Base-by-base conservation (phyloP, 2,329 filamentous ascomycete genomes). In the Ophiostoma sp. region DNA sequence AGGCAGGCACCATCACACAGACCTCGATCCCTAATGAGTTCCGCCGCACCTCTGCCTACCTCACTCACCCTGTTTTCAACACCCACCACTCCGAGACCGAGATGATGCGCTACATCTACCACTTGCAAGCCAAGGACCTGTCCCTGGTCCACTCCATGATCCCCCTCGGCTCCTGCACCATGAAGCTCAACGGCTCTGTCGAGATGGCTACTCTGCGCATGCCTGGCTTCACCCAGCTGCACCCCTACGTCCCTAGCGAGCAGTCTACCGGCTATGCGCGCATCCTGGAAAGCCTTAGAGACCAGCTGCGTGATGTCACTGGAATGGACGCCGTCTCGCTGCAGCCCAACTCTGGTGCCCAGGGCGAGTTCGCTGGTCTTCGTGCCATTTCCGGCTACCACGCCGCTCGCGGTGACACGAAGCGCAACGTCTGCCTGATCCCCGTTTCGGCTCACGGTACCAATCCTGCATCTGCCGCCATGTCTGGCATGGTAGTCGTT, bases 71-170 rank as follows among this genome's bases (percentile, higher is more conserved):
- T 0, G 92, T 97, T 40, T 98, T 97, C 85, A 97, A 97, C 82
- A 89, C 88, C 1, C 88, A 98, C 77, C 94, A 96, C 79, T 97
- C 93, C 2, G 94, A 98, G 80, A 97, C 94, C 0, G 92, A 97
- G 78, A 85, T 98, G 74, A 83, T 98, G 66, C 89, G 94, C 60
- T 98, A 98, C 80, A 97, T 98, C 74, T 85, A 94, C 76, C 92
- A 97, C 76, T 83, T 98, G 5, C 90, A 96, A 77, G 96, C 93
- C 66, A 97, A 96, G 81, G 94, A 98, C 76, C 81, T 98, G 14
- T 97, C 94, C 1, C 84, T 97, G 5, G 91, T 93, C 2, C 94
- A 98, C 80, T 97, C 93, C 16, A 98, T 98, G 94, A 98, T 98
- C 70, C 93, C 94, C 2, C 85, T 98, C 1, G 94, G 94, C 27